These are phyloP conservation scores for Acer negundo DNA, from an alignment of 345 rosid genomes.

Conservation along the genomic window DNA sequence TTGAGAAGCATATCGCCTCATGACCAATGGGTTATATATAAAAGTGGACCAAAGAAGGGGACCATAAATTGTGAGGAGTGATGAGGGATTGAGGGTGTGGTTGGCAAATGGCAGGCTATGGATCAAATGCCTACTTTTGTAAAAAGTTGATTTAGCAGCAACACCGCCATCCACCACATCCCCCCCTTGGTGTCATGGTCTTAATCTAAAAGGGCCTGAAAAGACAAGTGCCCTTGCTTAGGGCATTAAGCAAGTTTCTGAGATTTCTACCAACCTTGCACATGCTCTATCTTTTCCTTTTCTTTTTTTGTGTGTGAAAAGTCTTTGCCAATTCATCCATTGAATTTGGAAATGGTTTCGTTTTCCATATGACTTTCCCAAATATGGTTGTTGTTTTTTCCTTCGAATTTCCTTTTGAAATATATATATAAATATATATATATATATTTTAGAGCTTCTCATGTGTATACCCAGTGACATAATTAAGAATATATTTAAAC, in stretches of 20 bases:
- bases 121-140: not conserved
- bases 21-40: not conserved
- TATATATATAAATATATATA: too few relatives aligned
- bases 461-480: too few relatives aligned
- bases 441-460: too few relatives aligned
- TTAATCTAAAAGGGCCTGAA: slow-evolving; percentile 25
- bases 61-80: not conserved
- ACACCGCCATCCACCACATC: not conserved
- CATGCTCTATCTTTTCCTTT: slow-evolving; percentile 21
- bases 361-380: not conserved
- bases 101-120: not conserved
- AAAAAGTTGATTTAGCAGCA: not conserved
- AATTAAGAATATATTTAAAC: too few relatives aligned
- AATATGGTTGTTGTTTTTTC: not conserved
- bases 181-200: slow-evolving; percentile 27
- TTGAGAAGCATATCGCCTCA: not conserved
- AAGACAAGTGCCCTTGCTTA: slow-evolving; percentile 10
- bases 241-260: slow-evolving; percentile 14
- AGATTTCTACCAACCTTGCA: slow-evolving; percentile 15
- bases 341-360: not conserved
- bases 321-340: not conserved
- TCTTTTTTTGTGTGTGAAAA: too few relatives aligned
- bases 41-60: slow-evolving; percentile 15
- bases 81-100: not conserved
- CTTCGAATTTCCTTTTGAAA: too few relatives aligned